Conservation (phyloP, 2,329 filamentous ascomycete genomes). For the Clarireedia sp. region DNA sequence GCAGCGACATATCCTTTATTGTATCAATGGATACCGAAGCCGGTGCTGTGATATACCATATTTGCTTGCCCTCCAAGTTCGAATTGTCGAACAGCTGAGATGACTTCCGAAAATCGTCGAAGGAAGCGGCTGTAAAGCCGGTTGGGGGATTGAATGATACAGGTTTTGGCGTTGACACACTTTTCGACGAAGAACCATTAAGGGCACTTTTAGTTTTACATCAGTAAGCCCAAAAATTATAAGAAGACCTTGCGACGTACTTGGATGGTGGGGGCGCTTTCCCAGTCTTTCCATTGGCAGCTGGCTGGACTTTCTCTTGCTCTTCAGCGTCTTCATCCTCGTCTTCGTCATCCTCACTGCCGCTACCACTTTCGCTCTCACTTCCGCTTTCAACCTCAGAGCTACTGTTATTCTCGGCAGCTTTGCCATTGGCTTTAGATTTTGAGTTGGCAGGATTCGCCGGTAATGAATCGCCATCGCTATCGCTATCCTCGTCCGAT, state of each 20-base stretch:
- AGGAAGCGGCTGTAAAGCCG: conserved; percentile 21
- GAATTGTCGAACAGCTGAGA: conserved; percentile 48
- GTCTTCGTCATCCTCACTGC: conserved; percentile 31
- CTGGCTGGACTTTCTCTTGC: background rate
- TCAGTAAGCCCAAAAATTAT: background rate
- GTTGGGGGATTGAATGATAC: conserved; percentile 21
- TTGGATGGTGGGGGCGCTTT: background rate
- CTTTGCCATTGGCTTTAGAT: conserved; percentile 22
- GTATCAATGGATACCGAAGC: conserved; percentile 60
- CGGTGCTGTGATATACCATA: conserved; percentile 75
- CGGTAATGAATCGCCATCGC: conserved; percentile 18
- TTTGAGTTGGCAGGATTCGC: conserved; percentile 9
- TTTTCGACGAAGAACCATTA: conserved; percentile 13
- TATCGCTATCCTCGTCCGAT: conserved; percentile 19
- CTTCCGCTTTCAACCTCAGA: conserved; percentile 25
- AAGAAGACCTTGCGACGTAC: conserved; percentile 3
- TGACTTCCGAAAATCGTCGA: conserved; percentile 13
- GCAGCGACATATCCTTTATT: conserved; percentile 56
- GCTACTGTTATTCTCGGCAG: conserved; percentile 13
- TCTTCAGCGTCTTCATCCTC: no score
- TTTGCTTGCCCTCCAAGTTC: conserved; percentile 59
- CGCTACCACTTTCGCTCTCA: conserved; percentile 18
- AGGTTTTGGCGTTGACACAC: conserved; percentile 12
- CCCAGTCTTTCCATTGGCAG: background rate
- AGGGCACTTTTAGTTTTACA: conserved; percentile 2